Base-by-base conservation (phyloP, 352 stramenopile genomes). In the Pythium chondricola region DNA sequence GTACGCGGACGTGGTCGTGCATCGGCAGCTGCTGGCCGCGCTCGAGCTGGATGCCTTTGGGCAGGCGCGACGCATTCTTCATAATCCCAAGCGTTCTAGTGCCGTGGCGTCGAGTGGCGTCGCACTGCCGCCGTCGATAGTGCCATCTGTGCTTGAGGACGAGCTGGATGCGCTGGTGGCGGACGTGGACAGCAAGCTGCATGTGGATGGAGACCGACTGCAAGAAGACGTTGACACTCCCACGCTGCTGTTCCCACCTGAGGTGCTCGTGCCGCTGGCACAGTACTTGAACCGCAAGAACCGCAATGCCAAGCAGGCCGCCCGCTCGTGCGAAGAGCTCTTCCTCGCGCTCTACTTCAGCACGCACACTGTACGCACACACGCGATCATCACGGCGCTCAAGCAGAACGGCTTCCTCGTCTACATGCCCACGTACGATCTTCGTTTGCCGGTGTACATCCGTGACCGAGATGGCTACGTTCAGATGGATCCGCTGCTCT, bases 311-410 rank as follows among this genome's bases (percentile, higher is more conserved):
- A 97, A 97, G 57, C 69, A 88, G 22, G 86, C 92, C 20, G 84
- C 87, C 10, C 74, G 83, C 32, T 79, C 85, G 37, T 97, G 90
- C 54, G 80, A 97, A 39, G 76, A 88, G 41, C 66, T 97, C 17
- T 98, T 97, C 62, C 63, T 98, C 21, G 85, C 87, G 16, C 61
- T 98, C 13, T 97, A 97, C 65, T 97, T 98, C 50, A 93, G 74
- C 52, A 86, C 82, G 29, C 80, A 96, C 58, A 78, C 77, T 1
- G 73, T 95, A 11, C 75, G 79, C 18, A 82, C 87, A 1, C 57
- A 82, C 20, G 92, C 87, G 18, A 86, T 97, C 43, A 90, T 98
- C 37, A 91, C 83, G 38, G 68, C 81, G 26, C 64, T 98, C 56
- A 85, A 92, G 58, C 67, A 88, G 47, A 98, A 98, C 58, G 92